Conservation (phyloP, 2,329 filamentous ascomycete genomes). For the Arthroderma sp. region DNA sequence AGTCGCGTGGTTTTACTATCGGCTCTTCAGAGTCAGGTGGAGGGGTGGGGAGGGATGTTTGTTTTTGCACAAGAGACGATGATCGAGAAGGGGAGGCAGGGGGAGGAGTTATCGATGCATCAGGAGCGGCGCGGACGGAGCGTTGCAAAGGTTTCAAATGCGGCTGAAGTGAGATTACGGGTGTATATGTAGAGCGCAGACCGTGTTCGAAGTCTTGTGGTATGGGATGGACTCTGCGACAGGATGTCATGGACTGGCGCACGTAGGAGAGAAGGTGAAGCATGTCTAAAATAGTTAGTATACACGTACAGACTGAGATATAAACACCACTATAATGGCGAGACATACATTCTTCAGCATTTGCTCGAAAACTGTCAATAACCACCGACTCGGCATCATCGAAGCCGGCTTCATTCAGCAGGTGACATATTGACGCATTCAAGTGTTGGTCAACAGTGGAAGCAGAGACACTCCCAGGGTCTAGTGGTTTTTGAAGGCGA, state of each 20-base stretch:
- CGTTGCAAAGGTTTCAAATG: constrained; percentile 20
- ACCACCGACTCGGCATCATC: constrained; percentile 42
- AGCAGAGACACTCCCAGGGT: constrained; percentile 13
- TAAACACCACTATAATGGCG: not conserved
- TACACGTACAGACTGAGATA: not conserved
- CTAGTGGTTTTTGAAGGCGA: constrained; percentile 24
- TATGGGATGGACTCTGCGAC: constrained; percentile 42
- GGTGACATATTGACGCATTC: constrained; percentile 40
- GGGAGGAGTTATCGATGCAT: constrained; percentile 11
- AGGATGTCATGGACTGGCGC: constrained; percentile 44
- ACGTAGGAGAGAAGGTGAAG: constrained; percentile 41
- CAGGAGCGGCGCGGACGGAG: constrained; percentile 11
- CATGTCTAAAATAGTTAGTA: constrained; percentile 34
- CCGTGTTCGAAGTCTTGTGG: constrained; percentile 46
- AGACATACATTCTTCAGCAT: constrained; percentile 46
- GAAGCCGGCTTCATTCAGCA: constrained; percentile 41
- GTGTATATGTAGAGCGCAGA: constrained; percentile 20
- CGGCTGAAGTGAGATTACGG: constrained; percentile 22
- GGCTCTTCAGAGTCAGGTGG: constrained; percentile 25
- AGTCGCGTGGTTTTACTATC: constrained; percentile 11
- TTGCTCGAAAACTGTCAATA: constrained; percentile 41
- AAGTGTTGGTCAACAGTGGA: constrained; percentile 42
- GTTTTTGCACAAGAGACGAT: constrained; percentile 23
- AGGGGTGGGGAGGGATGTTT: constrained; percentile 25
- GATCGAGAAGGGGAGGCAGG: constrained; percentile 19